These are phyloP conservation scores for Nidula niveotomentosa DNA, from an alignment of 1,284 basidiomycete species.

Conservation along the genomic window DNA sequence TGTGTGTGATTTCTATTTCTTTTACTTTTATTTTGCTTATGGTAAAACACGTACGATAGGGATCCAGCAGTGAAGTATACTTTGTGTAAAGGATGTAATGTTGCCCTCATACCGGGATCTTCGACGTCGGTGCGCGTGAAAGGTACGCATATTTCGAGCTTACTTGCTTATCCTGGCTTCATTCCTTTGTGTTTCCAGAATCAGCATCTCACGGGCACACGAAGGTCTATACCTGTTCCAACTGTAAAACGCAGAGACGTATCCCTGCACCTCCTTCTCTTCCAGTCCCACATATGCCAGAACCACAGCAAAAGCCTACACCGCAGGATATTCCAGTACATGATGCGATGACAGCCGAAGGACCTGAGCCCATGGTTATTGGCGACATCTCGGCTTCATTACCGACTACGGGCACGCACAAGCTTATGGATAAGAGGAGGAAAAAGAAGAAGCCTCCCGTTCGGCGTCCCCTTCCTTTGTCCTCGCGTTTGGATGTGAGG, in stretches of 20 bases:
- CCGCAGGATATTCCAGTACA: slow-evolving; percentile 2
- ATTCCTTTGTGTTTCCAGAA: slow-evolving; percentile 28
- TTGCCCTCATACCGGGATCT: slow-evolving; percentile 64
- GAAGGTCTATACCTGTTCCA: slow-evolving; percentile 54
- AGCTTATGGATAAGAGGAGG: no score
- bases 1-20: slow-evolving; percentile 43
- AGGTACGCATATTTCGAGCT: slow-evolving; percentile 42
- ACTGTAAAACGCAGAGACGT: slow-evolving; percentile 50
- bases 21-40: background rate
- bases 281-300: no score
- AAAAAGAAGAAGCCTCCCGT: no score
- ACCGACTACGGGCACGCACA: no score
- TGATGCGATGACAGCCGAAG: no score
- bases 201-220: slow-evolving; percentile 50
- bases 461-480: background rate
- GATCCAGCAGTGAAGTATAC: slow-evolving; percentile 80
- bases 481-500: slow-evolving; percentile 34
- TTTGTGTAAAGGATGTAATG: slow-evolving; percentile 67
- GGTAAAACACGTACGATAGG: slow-evolving; percentile 31
- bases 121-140: slow-evolving; percentile 64
- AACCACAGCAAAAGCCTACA: no score
- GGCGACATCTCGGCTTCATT: no score
- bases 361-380: no score
- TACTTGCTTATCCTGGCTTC: background rate
- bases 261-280: slow-evolving; percentile 60